phyloP scores from a whole-genome alignment of 106 monocot genomes.

The Agapanthus africanus region DNA sequence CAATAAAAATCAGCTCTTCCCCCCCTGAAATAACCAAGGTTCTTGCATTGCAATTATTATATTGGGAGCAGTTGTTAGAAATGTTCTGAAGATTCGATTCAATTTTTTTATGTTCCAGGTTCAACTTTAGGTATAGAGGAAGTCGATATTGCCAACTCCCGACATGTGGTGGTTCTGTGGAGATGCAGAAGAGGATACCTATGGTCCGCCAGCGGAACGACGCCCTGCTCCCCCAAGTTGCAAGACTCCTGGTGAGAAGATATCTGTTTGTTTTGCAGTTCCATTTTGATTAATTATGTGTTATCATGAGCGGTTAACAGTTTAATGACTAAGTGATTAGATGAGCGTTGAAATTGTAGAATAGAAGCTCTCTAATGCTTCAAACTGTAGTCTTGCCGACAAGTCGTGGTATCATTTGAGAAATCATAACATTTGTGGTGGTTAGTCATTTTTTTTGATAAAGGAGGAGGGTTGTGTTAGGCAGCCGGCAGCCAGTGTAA shows the following conservation, averaged over 20 bases:
- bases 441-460: no score
- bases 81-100: not conserved
- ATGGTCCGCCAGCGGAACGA: slow-evolving; percentile 14
- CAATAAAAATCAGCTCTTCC: not conserved
- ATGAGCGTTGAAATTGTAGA: not conserved
- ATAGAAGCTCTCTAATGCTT: not conserved
- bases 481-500: no score
- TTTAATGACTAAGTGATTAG: not conserved
- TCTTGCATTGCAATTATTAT: no score
- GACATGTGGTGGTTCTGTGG: slow-evolving; percentile 19
- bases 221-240: slow-evolving; percentile 5
- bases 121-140: not conserved
- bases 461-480: no score
- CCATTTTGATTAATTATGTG: not conserved
- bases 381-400: not conserved
- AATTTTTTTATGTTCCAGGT: not conserved
- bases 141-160: not conserved
- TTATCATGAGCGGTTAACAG: not conserved
- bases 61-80: not conserved
- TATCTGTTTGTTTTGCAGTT: not conserved
- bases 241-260: not conserved
- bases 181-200: slow-evolving; percentile 17
- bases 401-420: not conserved
- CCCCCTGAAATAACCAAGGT: not conserved
- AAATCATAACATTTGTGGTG: no score